Percentiles rank a stretch among this genome's conserved stretches.
Evolutionary conservation across 352 stramenopile species (phyloP).

Genomic region (Globisporangium alternatum): DNA sequence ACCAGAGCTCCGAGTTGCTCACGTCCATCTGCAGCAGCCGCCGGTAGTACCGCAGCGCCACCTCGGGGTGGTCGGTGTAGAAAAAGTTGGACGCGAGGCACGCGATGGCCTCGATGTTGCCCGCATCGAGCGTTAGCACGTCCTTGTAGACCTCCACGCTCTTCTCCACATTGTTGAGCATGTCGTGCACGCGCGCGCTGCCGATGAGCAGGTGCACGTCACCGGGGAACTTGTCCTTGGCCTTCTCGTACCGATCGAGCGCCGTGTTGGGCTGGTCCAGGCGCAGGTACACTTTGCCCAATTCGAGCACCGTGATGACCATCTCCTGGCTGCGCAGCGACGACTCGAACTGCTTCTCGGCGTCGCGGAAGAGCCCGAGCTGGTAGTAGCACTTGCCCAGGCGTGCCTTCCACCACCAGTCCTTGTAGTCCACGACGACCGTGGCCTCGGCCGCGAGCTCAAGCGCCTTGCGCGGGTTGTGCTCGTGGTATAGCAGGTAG

Average conservation of each 20-base stretch:
- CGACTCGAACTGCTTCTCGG: slow-evolving; percentile 92
- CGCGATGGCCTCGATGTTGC: slow-evolving; percentile 90
- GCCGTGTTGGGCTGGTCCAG: slow-evolving; percentile 94
- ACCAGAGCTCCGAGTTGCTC: slow-evolving; percentile 91
- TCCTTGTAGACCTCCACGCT: slow-evolving; percentile 85
- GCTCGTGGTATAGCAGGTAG: slow-evolving; percentile 92
- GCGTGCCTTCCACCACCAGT: slow-evolving; percentile 95
- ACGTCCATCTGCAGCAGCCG: slow-evolving; percentile 93
- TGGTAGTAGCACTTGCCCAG: slow-evolving; percentile 95
- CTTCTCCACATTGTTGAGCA: slow-evolving; percentile 87
- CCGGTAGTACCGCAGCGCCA: slow-evolving; percentile 92
- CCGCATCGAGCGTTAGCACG: slow-evolving; percentile 84
- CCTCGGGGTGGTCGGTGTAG: slow-evolving; percentile 91
- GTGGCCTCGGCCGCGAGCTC: slow-evolving; percentile 91
- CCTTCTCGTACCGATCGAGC: slow-evolving; percentile 81
- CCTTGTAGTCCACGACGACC: slow-evolving; percentile 84
- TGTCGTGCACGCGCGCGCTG: slow-evolving; percentile 90
- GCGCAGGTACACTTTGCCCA: slow-evolving; percentile 93
- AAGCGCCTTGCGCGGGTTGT: slow-evolving; percentile 90
- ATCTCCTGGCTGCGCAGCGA: slow-evolving; percentile 86
- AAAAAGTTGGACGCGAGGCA: slow-evolving; percentile 93
- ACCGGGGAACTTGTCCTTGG: slow-evolving; percentile 60
- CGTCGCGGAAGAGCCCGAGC: slow-evolving; percentile 89
- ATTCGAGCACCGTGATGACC: slow-evolving; percentile 88
- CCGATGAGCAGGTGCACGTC: slow-evolving; percentile 83